Conservation (phyloP, 1,139 yeast genomes). For the Hyphopichia wangnamkhiaoensis region DNA sequence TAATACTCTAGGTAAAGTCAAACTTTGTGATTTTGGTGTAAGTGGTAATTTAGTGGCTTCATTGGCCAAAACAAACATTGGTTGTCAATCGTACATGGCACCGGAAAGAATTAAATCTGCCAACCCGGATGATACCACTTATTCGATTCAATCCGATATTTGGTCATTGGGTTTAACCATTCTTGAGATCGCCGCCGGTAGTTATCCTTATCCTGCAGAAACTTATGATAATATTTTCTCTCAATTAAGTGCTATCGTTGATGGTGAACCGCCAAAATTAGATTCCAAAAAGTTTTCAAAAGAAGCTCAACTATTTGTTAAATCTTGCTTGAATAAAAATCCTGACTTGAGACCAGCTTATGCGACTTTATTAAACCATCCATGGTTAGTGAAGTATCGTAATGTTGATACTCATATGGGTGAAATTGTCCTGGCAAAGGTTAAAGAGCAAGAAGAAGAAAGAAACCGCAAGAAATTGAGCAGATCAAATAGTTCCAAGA, state of each 20-base stretch:
- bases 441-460: conserved; percentile 31
- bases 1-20: conserved; percentile 78
- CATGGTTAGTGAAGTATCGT: conserved; percentile 68
- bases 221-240: conserved; percentile 88
- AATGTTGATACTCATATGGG: conserved; percentile 48
- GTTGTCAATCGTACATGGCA: conserved; percentile 99
- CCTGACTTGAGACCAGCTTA: conserved; percentile 87
- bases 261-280: conserved; percentile 88
- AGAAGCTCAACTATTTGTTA: conserved; percentile 83
- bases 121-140: conserved; percentile 68
- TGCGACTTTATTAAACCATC: conserved; percentile 69
- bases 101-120: conserved; percentile 84
- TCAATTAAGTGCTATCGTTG: conserved; percentile 93
- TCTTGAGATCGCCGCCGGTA: conserved; percentile 85
- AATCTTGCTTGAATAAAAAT: conserved; percentile 74
- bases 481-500: conserved; percentile 15
- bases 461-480: conserved; percentile 13
- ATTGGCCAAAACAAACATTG: conserved; percentile 92
- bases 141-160: conserved; percentile 92
- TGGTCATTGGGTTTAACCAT: conserved; percentile 95
- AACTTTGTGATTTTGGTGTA: conserved; percentile 95
- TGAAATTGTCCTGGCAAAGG: conserved; percentile 33
- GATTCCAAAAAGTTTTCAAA: conserved; percentile 54
- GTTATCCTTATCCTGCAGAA: conserved; percentile 94
- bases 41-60: conserved; percentile 95